Evolutionary conservation across 139 green algal genomes (phyloP), one percentile per base, ranked within the genome.

Genomic region (Ulvella scutata): DNA sequence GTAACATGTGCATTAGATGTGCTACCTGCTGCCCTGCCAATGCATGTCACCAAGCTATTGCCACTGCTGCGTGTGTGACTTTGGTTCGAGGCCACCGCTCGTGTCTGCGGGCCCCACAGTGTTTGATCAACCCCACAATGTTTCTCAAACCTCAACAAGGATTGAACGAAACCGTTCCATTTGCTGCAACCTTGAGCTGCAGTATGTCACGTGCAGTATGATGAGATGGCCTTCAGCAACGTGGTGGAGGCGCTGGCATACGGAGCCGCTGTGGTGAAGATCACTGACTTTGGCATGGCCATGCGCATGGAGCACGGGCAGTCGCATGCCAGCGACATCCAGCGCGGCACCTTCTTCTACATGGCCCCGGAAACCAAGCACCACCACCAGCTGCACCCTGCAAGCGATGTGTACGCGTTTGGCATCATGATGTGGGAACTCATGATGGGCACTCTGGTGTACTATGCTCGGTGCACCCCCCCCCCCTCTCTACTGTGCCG

Each of bases 251-350:
- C 51, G 2, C 51, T 67, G 51, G n/a, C 33, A 26, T 13, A 6
- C 13, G 51, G 51, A n/a, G 51, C 17, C n/a, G 17, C 9, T 6
- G 51, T 67, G 13, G 78, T 74, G 17, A 82, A 82, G 74, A 34
- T 81, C 2, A 51, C 77, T 72, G 78, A 82, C 51, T 82, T 82
- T 43, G 78, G 78, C 2, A 62, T 82, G 0, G 76, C 74, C 38
- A 43, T 75, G 1, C 73, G 62, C 13, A 62, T 82, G 21, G 73
- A 82, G 1, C 3, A 37, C 1, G 74, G 61, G 20, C 73, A 79
- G 62, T 60, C 60, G 26, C 61, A 79, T 26, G 2, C 28, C 34
- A 60, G 34, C 29, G 35, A 76, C 74, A 61, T 77, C 37, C 77
- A 75, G 43, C 38, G 61, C n/a, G 78, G 78, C 29, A 82, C 78